phyloP scores from a whole-genome alignment of 768 basidiomycete species.

The Coprinopsis strossmayeri region DNA sequence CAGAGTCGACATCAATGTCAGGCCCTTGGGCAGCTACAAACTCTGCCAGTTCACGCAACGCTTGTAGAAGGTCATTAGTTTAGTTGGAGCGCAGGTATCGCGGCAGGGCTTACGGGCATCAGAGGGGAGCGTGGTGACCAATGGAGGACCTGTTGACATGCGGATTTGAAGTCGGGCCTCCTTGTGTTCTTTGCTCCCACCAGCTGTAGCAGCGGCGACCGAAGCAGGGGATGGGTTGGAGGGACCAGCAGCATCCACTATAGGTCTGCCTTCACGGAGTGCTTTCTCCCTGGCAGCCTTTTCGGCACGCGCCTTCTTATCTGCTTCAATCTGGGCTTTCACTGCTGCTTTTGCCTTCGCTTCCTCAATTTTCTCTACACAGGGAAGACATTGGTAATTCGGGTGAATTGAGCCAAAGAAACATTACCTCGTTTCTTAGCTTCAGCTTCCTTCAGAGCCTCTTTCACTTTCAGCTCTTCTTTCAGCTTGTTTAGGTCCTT shows the following conservation, averaged over 20 bases:
- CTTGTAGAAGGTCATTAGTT: constrained; percentile 29
- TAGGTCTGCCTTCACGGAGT: constrained; percentile 64
- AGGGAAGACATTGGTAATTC: background rate
- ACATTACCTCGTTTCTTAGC: constrained; percentile 65
- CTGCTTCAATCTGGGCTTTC: constrained; percentile 88
- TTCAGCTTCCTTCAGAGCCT: constrained; percentile 78
- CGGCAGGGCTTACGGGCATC: constrained; percentile 54
- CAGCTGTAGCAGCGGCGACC: constrained; percentile 24
- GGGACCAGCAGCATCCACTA: constrained; percentile 18
- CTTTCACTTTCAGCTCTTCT: constrained; percentile 74
- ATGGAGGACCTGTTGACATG: constrained; percentile 73
- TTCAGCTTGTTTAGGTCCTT: constrained; percentile 68
- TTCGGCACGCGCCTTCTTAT: constrained; percentile 78
- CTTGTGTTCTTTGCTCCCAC: constrained; percentile 64
- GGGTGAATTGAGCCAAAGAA: background rate
- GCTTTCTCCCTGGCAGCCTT: constrained; percentile 90
- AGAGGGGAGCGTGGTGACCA: constrained; percentile 75
- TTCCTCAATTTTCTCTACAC: constrained; percentile 83
- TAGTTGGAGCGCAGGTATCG: too few species aligned
- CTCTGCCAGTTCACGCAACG: constrained; percentile 81
- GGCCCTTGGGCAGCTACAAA: constrained; percentile 73
- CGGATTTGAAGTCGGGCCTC: constrained; percentile 90
- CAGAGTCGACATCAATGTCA: constrained; percentile 66
- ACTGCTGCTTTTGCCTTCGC: constrained; percentile 79
- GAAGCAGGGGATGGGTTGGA: constrained; percentile 26